phyloP scores from a whole-genome alignment of 2,329 filamentous ascomycete genomes.

The Colletotrichum australisinense region DNA sequence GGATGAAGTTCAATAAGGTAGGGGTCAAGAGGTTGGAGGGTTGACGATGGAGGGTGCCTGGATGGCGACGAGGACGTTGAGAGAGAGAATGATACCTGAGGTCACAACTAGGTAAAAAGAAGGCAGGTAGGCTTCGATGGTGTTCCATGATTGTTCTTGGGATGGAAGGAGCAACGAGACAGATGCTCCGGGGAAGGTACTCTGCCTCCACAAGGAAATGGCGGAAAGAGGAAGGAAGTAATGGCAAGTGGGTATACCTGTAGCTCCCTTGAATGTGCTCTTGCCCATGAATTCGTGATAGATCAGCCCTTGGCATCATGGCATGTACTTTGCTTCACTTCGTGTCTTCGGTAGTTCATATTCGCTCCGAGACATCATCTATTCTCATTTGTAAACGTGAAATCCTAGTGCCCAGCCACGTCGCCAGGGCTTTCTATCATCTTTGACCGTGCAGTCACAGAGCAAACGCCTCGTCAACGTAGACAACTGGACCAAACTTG shows the following conservation, averaged over 20 bases:
- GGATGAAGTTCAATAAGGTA: background rate
- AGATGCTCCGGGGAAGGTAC: background rate
- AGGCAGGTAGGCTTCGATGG: background rate
- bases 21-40: background rate
- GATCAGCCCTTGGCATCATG: background rate
- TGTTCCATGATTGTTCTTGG: background rate
- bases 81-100: no score
- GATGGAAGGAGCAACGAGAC: background rate
- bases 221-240: background rate
- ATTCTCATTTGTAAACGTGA: no score
- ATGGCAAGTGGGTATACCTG: background rate
- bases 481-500: no score
- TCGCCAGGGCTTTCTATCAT: no score
- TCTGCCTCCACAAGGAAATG: background rate
- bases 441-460: no score
- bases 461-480: no score
- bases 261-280: background rate
- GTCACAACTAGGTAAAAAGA: background rate
- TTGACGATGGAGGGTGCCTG: no score
- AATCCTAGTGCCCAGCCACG: no score
- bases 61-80: no score
- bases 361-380: no score
- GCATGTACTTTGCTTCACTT: background rate
- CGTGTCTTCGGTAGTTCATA: background rate
- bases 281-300: background rate